Percentiles rank a stretch among this genome's conserved stretches.
Conservation (phyloP, 345 rosid species). For the Citrus maxima region DNA sequence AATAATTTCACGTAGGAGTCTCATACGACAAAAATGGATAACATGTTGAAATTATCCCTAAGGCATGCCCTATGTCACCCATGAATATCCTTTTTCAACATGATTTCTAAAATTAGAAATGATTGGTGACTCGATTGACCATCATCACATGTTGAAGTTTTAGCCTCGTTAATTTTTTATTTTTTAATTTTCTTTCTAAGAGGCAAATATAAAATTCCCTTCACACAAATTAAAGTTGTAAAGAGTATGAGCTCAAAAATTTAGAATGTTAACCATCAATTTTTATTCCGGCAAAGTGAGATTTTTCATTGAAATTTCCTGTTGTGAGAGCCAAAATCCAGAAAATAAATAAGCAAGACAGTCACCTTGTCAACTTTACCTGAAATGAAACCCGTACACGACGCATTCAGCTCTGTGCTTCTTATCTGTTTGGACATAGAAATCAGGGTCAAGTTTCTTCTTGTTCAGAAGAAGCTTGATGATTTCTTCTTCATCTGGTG, state of each 20-base stretch:
- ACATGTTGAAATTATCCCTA: too few species aligned
- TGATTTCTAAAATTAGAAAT: too few species aligned
- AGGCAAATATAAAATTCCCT: not conserved
- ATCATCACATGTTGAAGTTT: too few species aligned
- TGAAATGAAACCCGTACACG: not conserved
- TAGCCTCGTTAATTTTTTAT: too few species aligned
- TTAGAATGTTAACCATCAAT: not conserved
- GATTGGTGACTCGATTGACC: too few species aligned
- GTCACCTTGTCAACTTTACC: not conserved
- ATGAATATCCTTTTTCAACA: too few species aligned
- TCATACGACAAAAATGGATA: too few species aligned
- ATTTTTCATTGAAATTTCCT: not conserved
- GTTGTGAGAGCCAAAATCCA: not conserved
- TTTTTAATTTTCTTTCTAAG: too few species aligned
- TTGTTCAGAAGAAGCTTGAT: conserved; percentile 17
- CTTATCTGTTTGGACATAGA: not conserved
- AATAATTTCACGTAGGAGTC: too few species aligned
- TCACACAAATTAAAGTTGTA: not conserved
- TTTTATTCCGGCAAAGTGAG: not conserved
- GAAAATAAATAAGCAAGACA: not conserved
- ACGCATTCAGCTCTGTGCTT: not conserved
- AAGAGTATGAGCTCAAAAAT: not conserved
- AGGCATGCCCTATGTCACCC: too few species aligned
- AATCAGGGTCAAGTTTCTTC: not conserved
- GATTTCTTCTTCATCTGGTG: conserved; percentile 24